These are phyloP conservation scores for Irpex rosettiformis DNA, from an alignment of 1,284 basidiomycete genomes.

Conservation along the genomic window DNA sequence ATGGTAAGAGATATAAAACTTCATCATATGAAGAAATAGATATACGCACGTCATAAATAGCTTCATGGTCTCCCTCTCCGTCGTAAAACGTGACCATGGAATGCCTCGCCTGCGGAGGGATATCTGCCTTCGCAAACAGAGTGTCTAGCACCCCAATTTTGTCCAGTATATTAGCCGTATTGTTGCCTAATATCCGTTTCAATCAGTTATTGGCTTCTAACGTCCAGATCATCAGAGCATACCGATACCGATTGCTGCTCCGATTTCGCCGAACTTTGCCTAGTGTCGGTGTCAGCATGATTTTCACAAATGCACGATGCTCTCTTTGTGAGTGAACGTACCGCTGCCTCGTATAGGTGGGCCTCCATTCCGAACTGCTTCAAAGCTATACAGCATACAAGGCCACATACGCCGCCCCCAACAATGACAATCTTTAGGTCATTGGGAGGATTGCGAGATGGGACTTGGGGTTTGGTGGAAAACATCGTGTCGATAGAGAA, in stretches of 20 bases:
- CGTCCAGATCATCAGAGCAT: too few species aligned
- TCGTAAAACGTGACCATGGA: slow-evolving; percentile 37
- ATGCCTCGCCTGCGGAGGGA: slow-evolving; percentile 25
- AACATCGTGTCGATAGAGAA: too few species aligned
- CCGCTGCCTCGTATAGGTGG: slow-evolving; percentile 21
- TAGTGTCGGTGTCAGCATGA: slow-evolving; percentile 14
- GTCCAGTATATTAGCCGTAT: slow-evolving; percentile 41
- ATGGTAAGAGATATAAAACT: background rate
- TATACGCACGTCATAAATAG: slow-evolving; percentile 40
- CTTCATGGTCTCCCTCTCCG: slow-evolving; percentile 37
- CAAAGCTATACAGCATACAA: slow-evolving; percentile 17
- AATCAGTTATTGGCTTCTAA: background rate
- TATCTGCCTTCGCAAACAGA: slow-evolving; percentile 33
- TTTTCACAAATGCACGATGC: too few species aligned
- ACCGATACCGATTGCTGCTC: slow-evolving; percentile 51
- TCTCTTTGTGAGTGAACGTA: too few species aligned
- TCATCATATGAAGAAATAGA: too few species aligned
- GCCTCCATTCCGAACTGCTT: slow-evolving; percentile 14
- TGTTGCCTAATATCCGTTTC: slow-evolving; percentile 35
- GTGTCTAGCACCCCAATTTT: slow-evolving; percentile 39
- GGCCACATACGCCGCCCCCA: slow-evolving; percentile 20
- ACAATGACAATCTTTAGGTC: slow-evolving; percentile 15
- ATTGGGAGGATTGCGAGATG: background rate
- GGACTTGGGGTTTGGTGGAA: background rate
- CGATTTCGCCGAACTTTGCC: slow-evolving; percentile 44